Evolutionary conservation across 2,329 filamentous ascomycete genomes (phyloP), one percentile per base, ranked within the genome.

Genomic region (Penicillium sp.): DNA sequence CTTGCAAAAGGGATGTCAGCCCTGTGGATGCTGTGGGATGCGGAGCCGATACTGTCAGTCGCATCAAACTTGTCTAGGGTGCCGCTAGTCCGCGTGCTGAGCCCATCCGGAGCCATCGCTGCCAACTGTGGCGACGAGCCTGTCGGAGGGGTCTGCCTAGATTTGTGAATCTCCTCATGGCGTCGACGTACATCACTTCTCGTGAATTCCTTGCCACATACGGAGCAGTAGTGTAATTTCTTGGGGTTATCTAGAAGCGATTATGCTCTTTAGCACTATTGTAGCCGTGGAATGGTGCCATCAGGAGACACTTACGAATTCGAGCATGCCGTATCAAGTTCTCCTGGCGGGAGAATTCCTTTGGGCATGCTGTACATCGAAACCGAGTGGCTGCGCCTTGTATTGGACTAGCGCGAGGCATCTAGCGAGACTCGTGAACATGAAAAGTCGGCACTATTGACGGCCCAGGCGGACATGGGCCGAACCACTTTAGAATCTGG

Each of bases 111-210:
- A 28, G 25, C 4, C 43, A 46, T 46, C 25, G 43, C 43, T 19
- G 43, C 22, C 43, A 28, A 14, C 13, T 16, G 43, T 2, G 52
- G 28, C 13, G 22, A 28, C 52, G 40, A 43, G 37, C 6, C 40
- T 38, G 25, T 25, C 8, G 22, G 33, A 45, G 52, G 26, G 14
- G 26, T 28, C 7, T n/a, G 52, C 14, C 37, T 28, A 5, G 52
- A 13, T 16, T 45, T 55, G 25, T 55, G 52, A 26, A 55, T 55
- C 26, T 55, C 52, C 38, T 55, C 52, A 55, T 55, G 52, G 28
- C 52, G 52, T n/a, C 43, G 52, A 30, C 52, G 52, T 2, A 55
- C 52, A 55, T 55, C 52, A 33, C 52, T 55, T 33, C 52, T 55
- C n/a, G 52, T 55, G 52, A 55, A 55, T 26, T 55, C 38, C 25